Evolutionary conservation across 345 rosid species (phyloP).

Genomic region (Cardamine occulta): DNA sequence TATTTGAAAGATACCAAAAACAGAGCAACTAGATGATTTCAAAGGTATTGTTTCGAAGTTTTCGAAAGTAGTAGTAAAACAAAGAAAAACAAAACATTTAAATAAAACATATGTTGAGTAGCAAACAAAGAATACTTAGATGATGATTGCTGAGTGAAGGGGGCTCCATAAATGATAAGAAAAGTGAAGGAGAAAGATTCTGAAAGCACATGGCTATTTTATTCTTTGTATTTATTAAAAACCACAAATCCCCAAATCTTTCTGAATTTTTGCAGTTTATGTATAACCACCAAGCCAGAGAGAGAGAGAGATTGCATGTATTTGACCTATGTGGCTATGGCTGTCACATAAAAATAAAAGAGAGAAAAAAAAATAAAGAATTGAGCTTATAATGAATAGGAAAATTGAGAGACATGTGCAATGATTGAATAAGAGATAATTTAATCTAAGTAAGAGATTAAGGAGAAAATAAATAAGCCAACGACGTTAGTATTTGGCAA

Average conservation of each 20-base stretch:
- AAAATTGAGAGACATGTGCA: conserved; percentile 38
- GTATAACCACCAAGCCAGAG: conserved; percentile 27
- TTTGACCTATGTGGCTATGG: conserved; percentile 33
- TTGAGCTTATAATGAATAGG: not conserved
- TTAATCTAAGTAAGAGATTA: conserved; percentile 1
- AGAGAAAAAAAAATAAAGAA: not conserved
- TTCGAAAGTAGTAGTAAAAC: not conserved
- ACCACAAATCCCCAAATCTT: conserved; percentile 29
- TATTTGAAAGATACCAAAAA: not conserved
- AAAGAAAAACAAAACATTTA: conserved; percentile 1
- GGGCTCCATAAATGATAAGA: conserved; percentile 38
- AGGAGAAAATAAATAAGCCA: conserved; percentile 18
- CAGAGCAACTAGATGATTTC: not conserved
- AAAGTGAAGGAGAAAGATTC: conserved; percentile 32
- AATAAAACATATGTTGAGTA: conserved; percentile 12
- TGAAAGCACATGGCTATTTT: conserved; percentile 38
- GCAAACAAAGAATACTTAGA: conserved; percentile 38
- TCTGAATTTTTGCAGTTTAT: conserved; percentile 10
- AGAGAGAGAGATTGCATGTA: conserved; percentile 26
- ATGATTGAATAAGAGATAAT: conserved; percentile 35
- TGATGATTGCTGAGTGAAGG: conserved; percentile 30
- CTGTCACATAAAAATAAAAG: not conserved
- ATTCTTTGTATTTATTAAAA: conserved; percentile 25
- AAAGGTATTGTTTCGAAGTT: conserved; percentile 10
- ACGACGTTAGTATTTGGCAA: conserved; percentile 25